Conservation (phyloP, 805 yeast genomes). For the Diddensiella transvaalensis region DNA sequence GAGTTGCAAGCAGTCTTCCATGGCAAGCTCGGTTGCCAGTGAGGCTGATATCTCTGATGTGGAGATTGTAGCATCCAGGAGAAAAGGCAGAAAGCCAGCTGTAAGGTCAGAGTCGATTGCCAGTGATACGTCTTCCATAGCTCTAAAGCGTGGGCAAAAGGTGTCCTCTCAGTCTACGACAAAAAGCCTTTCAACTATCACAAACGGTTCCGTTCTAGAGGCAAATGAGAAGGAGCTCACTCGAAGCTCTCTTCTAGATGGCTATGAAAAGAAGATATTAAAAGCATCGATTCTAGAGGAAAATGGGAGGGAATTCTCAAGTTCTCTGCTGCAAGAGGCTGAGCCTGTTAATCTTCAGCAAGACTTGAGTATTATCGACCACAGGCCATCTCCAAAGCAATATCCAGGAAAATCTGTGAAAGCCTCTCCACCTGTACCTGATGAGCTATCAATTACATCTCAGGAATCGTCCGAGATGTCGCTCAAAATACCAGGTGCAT, state of each 20-base stretch:
- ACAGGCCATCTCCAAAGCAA: too few relatives aligned
- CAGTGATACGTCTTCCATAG: background rate
- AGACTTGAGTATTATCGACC: too few relatives aligned
- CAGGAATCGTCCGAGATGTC: conserved; percentile 1
- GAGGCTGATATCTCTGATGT: background rate
- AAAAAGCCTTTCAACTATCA: background rate
- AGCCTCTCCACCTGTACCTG: too few relatives aligned
- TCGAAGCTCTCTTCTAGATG: too few relatives aligned
- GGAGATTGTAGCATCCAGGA: background rate
- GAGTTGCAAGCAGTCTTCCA: background rate
- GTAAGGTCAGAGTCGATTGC: background rate
- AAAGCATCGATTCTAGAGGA: too few relatives aligned
- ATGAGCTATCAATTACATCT: background rate
- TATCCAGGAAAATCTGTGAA: too few relatives aligned
- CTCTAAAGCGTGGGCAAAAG: background rate
- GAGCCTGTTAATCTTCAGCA: too few relatives aligned
- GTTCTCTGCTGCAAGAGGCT: too few relatives aligned
- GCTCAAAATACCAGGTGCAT: conserved; percentile 12
- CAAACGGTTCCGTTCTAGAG: background rate
- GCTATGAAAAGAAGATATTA: too few relatives aligned
- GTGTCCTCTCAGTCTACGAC: background rate
- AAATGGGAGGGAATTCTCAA: too few relatives aligned
- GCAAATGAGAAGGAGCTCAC: too few relatives aligned
- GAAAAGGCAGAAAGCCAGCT: background rate
- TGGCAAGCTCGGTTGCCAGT: too few relatives aligned